These are phyloP conservation scores for Thelephora aurantiotincta DNA, from an alignment of 768 basidiomycete species.

Conservation along the genomic window DNA sequence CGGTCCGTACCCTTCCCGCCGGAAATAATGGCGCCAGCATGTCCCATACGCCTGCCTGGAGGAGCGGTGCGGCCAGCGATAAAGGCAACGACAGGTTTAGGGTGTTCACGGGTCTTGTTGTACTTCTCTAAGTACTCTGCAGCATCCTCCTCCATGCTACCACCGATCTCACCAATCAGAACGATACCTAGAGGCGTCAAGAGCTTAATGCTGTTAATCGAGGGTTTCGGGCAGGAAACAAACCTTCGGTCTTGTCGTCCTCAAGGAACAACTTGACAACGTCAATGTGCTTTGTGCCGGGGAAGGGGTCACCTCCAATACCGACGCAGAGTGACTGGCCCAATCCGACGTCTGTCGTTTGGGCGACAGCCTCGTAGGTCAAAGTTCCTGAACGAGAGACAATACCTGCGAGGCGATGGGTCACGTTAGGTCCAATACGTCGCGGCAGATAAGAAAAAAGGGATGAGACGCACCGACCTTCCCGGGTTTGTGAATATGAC, in stretches of 20 bases:
- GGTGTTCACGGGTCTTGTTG: constrained; percentile 76
- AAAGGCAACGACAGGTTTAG: constrained; percentile 96
- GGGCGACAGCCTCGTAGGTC: constrained; percentile 97
- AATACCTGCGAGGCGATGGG: constrained; percentile 40
- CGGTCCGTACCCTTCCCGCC: constrained; percentile 76
- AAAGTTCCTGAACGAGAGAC: constrained; percentile 92
- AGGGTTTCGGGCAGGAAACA: constrained; percentile 5
- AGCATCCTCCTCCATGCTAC: constrained; percentile 98
- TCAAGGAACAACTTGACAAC: constrained; percentile 93
- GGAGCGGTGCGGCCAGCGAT: constrained; percentile 97
- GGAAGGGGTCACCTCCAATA: constrained; percentile 96
- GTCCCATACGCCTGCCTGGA: constrained; percentile 95
- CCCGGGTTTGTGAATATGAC: constrained; percentile 93
- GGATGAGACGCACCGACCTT: constrained; percentile 59
- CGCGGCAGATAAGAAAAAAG: not conserved
- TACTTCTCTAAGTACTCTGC: constrained; percentile 89
- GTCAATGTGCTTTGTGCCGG: constrained; percentile 90
- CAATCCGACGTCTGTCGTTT: constrained; percentile 90
- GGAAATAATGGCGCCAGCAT: constrained; percentile 95
- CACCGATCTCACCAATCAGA: constrained; percentile 97
- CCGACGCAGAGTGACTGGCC: constrained; percentile 95
- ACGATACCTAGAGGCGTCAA: constrained; percentile 58
- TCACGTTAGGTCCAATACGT: not conserved
- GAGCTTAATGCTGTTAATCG: not conserved
- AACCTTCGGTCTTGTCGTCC: constrained; percentile 87